A percentile compares a stretch with the other conserved stretches of the same genome.
phyloP scores from a whole-genome alignment of 2,329 filamentous ascomycete species.

The Sphaerostilbella broomeana region DNA sequence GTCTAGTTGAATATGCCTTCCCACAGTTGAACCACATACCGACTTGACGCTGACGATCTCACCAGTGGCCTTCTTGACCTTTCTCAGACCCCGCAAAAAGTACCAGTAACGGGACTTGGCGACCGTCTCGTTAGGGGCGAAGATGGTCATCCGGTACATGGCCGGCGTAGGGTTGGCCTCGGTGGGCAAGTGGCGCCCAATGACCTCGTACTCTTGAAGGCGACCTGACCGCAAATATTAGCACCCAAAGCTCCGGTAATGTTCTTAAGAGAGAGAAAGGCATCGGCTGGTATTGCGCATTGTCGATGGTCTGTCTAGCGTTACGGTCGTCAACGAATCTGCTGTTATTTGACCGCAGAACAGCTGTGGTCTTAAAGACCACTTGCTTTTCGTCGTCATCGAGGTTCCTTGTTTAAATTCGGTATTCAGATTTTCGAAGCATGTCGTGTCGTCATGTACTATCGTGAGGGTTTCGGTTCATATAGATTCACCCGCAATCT shows the following conservation, averaged over 20 bases:
- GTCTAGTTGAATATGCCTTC: neutral
- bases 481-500: too few relatives aligned
- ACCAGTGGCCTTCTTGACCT: constrained; percentile 99
- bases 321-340: too few relatives aligned
- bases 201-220: constrained; percentile 99
- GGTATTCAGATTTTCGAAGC: too few relatives aligned
- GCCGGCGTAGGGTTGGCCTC: constrained; percentile 95
- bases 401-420: too few relatives aligned
- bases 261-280: neutral
- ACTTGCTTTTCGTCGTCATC: too few relatives aligned
- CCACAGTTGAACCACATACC: constrained; percentile 45
- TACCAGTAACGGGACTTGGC: constrained; percentile 99
- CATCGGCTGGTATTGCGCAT: constrained; percentile 4
- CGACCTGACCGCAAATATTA: constrained; percentile 61
- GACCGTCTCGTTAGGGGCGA: constrained; percentile 94
- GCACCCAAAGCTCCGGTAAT: constrained; percentile 19
- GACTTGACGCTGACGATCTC: constrained; percentile 97
- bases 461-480: neutral
- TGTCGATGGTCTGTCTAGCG: constrained; percentile 7
- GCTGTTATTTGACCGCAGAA: too few relatives aligned
- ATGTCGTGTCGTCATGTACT: neutral
- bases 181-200: constrained; percentile 97
- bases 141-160: constrained; percentile 99
- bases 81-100: constrained; percentile 97
- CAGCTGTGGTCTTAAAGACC: too few relatives aligned